Percentiles rank a stretch among this genome's conserved stretches.
Conservation (phyloP, 352 stramenopile species). For the Globisporangium carolinianum region DNA sequence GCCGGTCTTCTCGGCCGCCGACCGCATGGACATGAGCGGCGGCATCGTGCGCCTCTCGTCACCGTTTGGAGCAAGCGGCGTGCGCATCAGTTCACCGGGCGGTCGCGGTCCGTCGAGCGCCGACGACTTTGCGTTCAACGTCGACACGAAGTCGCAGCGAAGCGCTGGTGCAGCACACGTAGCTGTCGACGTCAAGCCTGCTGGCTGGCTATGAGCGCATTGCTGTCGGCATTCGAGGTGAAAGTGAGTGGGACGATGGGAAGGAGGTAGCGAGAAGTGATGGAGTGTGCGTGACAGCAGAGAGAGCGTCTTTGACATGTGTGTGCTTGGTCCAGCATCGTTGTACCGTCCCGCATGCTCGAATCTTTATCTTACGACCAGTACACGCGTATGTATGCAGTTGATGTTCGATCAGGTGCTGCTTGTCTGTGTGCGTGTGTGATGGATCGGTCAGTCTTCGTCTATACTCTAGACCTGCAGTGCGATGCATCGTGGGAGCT, state of each 20-base stretch:
- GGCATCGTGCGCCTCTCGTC: slow-evolving; percentile 12
- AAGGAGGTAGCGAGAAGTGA: no score
- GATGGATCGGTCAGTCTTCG: no score
- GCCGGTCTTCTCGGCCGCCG: slow-evolving; percentile 6
- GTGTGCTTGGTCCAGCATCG: no score
- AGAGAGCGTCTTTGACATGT: no score
- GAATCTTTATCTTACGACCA: no score
- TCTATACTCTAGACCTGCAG: no score
- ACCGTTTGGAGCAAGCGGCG: slow-evolving; percentile 7
- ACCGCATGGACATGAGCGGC: slow-evolving; percentile 6
- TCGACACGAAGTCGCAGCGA: slow-evolving; percentile 1
- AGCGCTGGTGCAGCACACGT: background rate
- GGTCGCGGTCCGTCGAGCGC: background rate
- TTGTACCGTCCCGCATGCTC: no score
- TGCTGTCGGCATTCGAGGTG: background rate
- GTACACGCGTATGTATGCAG: no score
- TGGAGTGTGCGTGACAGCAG: background rate
- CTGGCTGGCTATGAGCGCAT: slow-evolving; percentile 1
- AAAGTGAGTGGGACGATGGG: background rate
- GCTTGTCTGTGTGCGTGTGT: no score
- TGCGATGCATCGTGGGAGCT: no score
- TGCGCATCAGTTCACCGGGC: slow-evolving; percentile 10
- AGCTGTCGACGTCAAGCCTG: slow-evolving; percentile 5
- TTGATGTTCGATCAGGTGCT: no score
- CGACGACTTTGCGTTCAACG: slow-evolving; percentile 12